These are phyloP conservation scores for Solanum pimpinellifolium DNA, from an alignment of 257 asterid species.

Conservation along the genomic window DNA sequence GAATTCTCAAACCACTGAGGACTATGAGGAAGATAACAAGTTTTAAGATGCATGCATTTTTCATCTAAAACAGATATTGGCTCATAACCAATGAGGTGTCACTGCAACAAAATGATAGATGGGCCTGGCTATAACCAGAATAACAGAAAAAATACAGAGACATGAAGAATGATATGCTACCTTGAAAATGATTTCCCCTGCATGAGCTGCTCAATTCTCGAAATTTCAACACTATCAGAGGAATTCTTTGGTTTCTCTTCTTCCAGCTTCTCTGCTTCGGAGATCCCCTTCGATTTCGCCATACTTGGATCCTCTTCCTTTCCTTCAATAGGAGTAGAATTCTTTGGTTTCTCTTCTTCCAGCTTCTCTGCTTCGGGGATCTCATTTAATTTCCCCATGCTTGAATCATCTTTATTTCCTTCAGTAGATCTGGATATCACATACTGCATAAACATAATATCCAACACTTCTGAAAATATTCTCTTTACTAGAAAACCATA, in stretches of 20 bases:
- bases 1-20: neutral
- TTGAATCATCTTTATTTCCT: conserved; percentile 17
- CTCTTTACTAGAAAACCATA: neutral
- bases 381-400: neutral
- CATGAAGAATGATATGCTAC: conserved; percentile 21
- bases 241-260: conserved; percentile 12
- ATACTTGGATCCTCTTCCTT: conserved; percentile 12
- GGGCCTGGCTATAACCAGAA: neutral
- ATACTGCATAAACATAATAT: conserved; percentile 31
- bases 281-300: neutral
- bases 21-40: neutral
- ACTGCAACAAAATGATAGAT: neutral
- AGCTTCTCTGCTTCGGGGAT: neutral
- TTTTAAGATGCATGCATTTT: neutral
- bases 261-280: neutral
- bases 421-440: conserved; percentile 25
- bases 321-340: conserved; percentile 27
- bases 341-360: conserved; percentile 6
- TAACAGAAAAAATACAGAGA: neutral
- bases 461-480: neutral
- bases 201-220: conserved; percentile 61
- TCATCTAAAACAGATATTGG: neutral
- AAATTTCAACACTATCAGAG: conserved; percentile 25
- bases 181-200: conserved; percentile 55
- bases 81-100: neutral